Percentiles rank a stretch among this genome's conserved stretches.
phyloP scores from a whole-genome alignment of 2,329 filamentous ascomycete genomes.

The Aspergillus neoniger region DNA sequence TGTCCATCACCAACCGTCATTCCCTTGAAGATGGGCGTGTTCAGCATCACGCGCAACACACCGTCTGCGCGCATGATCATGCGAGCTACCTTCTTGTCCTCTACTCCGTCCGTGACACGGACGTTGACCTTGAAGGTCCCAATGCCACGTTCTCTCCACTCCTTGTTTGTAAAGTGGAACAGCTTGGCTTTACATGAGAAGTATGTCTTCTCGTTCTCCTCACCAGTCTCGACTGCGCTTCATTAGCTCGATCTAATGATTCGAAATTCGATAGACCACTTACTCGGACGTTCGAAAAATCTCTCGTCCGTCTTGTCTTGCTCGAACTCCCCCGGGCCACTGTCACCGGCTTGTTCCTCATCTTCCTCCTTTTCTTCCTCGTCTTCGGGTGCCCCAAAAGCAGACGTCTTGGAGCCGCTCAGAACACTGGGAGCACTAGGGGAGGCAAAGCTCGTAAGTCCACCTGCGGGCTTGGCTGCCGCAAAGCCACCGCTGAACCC shows the following conservation, averaged over 20 bases:
- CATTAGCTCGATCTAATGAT: slow-evolving; percentile 29
- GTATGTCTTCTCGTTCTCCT: slow-evolving; percentile 76
- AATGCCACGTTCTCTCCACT: slow-evolving; percentile 87
- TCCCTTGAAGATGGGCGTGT: slow-evolving; percentile 75
- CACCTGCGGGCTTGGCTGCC: slow-evolving; percentile 45
- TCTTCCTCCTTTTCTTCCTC: slow-evolving; percentile 52
- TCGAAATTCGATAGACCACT: slow-evolving; percentile 32
- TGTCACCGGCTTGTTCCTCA: slow-evolving; percentile 52
- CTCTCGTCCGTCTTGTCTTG: slow-evolving; percentile 52
- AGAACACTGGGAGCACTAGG: slow-evolving; percentile 52
- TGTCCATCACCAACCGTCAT: slow-evolving; percentile 72
- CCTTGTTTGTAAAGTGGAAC: slow-evolving; percentile 72
- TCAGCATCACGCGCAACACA: slow-evolving; percentile 81
- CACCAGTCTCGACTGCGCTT: slow-evolving; percentile 75
- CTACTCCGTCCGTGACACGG: slow-evolving; percentile 58
- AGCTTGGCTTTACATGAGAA: slow-evolving; percentile 80
- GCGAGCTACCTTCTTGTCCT: slow-evolving; percentile 59
- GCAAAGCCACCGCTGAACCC: slow-evolving; percentile 53
- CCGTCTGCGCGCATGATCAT: slow-evolving; percentile 91
- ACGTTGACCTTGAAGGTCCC: slow-evolving; percentile 86
- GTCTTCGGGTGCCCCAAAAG: slow-evolving; percentile 73
- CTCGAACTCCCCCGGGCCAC: slow-evolving; percentile 52
- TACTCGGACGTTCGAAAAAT: slow-evolving; percentile 65
- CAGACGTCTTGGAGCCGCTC: slow-evolving; percentile 50
- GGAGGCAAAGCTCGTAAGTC: slow-evolving; percentile 70